phyloP scores from a whole-genome alignment of 129 eudicot genomes.

The Arctium minus region DNA sequence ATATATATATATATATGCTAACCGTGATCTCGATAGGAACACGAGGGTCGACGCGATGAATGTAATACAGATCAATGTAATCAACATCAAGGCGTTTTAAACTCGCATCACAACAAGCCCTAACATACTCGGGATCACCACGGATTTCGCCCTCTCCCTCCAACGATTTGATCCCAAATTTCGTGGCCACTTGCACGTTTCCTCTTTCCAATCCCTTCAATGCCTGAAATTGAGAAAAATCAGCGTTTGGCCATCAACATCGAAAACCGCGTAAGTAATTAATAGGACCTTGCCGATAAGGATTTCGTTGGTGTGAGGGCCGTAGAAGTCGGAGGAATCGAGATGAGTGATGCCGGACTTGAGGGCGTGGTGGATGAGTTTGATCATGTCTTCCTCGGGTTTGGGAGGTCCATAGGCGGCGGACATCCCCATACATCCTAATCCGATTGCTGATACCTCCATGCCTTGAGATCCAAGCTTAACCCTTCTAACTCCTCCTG shows the following conservation, averaged over 20 bases:
- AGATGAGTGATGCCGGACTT: conserved; percentile 45
- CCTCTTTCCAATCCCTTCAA: conserved; percentile 38
- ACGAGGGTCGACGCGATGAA: conserved; percentile 32
- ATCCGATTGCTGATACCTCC: conserved; percentile 47
- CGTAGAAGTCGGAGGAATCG: conserved; percentile 45
- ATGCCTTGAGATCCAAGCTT: conserved; percentile 59
- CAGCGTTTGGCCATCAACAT: not conserved
- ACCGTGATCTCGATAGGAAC: conserved; percentile 49
- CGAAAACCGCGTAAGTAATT: no score
- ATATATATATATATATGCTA: not conserved
- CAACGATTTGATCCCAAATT: conserved; percentile 36
- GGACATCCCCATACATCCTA: conserved; percentile 49
- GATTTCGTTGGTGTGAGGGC: conserved; percentile 44
- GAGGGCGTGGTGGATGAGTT: conserved; percentile 46
- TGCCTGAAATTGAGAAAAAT: not conserved
- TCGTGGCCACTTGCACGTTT: conserved; percentile 22
- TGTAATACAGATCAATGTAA: conserved; percentile 40
- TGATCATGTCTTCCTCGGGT: conserved; percentile 44
- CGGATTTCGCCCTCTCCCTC: conserved; percentile 9
- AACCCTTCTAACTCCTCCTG: conserved; percentile 22
- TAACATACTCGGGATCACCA: conserved; percentile 41
- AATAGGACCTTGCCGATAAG: conserved; percentile 41
- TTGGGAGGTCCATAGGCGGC: conserved; percentile 32
- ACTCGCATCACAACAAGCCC: conserved; percentile 44
- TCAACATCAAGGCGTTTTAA: conserved; percentile 43